Evolutionary conservation across 257 asterid genomes (phyloP).

Genomic region (Jacaranda copaia): DNA sequence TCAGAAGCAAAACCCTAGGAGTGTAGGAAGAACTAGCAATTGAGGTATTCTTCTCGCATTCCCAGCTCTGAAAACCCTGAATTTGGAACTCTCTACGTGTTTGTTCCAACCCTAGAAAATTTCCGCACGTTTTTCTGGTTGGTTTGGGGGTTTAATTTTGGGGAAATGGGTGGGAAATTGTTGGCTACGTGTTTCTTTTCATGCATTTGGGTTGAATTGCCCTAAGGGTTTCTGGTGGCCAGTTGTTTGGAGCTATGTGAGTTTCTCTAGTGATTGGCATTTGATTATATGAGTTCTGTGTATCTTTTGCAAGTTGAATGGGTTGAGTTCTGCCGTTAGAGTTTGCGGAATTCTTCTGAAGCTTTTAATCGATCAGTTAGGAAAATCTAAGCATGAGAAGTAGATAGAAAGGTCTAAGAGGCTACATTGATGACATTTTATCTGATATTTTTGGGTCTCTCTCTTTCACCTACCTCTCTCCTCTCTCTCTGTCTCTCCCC

Average conservation of each 20-base stretch:
- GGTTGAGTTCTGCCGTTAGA: slow-evolving; percentile 34
- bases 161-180: slow-evolving; percentile 39
- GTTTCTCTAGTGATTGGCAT: slow-evolving; percentile 30
- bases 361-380: slow-evolving; percentile 23
- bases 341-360: slow-evolving; percentile 33
- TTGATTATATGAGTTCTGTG: slow-evolving; percentile 26
- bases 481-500: neutral
- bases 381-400: slow-evolving; percentile 21
- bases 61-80: slow-evolving; percentile 49
- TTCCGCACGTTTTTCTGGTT: slow-evolving; percentile 25
- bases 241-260: slow-evolving; percentile 31
- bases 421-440: slow-evolving; percentile 17
- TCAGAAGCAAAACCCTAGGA: slow-evolving; percentile 60
- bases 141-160: slow-evolving; percentile 40
- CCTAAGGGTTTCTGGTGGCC: slow-evolving; percentile 30
- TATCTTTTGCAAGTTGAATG: slow-evolving; percentile 36
- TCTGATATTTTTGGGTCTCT: neutral
- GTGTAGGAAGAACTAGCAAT: slow-evolving; percentile 37
- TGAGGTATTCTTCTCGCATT: slow-evolving; percentile 44
- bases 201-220: slow-evolving; percentile 61
- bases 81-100: slow-evolving; percentile 40
- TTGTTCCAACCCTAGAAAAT: slow-evolving; percentile 46
- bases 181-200: slow-evolving; percentile 31
- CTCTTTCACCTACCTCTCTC: neutral
- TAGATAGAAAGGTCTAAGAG: slow-evolving; percentile 6